Conservation (phyloP, 306 rosid genomes). For the Lupinus albus region DNA sequence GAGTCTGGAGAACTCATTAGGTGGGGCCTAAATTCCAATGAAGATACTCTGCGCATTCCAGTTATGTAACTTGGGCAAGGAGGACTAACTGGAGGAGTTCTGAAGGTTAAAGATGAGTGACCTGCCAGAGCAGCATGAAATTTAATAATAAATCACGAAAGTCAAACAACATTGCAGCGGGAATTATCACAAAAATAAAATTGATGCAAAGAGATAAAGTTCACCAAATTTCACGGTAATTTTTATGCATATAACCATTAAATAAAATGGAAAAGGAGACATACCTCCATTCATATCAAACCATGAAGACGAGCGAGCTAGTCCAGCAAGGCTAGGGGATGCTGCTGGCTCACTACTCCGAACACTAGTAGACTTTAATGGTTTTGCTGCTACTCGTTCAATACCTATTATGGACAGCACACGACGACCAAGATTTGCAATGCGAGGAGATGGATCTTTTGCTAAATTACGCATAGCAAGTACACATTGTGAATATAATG, state of each 20-base stretch:
- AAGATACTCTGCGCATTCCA: conserved; percentile 93
- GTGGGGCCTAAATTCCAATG: conserved; percentile 92
- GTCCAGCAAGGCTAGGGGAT: conserved; percentile 64
- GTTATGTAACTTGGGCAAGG: conserved; percentile 81
- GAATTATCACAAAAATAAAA: not conserved
- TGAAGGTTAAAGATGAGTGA: conserved; percentile 80
- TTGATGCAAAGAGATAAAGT: conserved; percentile 25
- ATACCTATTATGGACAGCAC: conserved; percentile 91
- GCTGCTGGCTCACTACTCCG: conserved; percentile 58
- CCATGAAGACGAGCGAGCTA: conserved; percentile 95
- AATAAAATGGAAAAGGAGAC: conserved; percentile 18
- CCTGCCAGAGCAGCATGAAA: conserved; percentile 55
- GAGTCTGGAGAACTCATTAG: conserved; percentile 82
- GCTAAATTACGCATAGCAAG: conserved; percentile 87
- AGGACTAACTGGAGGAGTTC: conserved; percentile 99
- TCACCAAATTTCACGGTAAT: conserved; percentile 16
- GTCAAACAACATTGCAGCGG: conserved; percentile 13
- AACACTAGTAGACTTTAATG: conserved; percentile 54
- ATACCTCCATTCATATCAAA: conserved; percentile 96
- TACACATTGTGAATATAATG: conserved; percentile 81
- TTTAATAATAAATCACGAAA: not conserved
- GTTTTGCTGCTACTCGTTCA: conserved; percentile 89
- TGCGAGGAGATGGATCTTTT: conserved; percentile 94
- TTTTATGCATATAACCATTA: conserved; percentile 4
- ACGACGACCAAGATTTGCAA: conserved; percentile 87